Percentiles rank a stretch among this genome's conserved stretches.
Conservation (phyloP, 1,139 yeast genomes). For the Saccharomyces uvarum region DNA sequence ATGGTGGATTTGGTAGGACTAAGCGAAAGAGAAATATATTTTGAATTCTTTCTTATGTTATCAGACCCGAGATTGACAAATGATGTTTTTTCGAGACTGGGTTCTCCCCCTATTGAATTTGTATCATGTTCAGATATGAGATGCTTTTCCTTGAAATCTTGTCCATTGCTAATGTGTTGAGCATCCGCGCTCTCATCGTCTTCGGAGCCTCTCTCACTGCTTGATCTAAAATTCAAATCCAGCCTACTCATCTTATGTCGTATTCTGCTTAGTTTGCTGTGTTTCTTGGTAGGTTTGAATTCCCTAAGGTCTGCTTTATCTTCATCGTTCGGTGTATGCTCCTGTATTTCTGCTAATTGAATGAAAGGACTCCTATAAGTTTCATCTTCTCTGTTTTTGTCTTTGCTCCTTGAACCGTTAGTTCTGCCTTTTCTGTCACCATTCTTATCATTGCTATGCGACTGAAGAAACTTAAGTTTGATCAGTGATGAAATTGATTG, state of each 20-base stretch:
- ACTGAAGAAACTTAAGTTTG: not conserved
- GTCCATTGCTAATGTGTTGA: not conserved
- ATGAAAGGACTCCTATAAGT: not conserved
- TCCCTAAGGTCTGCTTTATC: not conserved
- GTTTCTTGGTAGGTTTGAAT: not conserved
- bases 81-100: not conserved
- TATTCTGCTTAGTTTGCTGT: slow-evolving; percentile 9
- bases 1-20: not conserved
- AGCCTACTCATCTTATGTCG: slow-evolving; percentile 10
- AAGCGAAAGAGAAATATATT: not conserved
- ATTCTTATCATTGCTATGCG: not conserved
- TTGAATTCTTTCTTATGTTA: not conserved
- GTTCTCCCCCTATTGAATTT: not conserved
- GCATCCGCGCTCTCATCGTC: not conserved
- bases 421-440: not conserved
- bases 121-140: not conserved
- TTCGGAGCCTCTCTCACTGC: not conserved
- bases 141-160: not conserved
- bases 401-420: not conserved
- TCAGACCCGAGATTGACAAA: not conserved
- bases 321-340: not conserved
- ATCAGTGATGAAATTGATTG: not conserved
- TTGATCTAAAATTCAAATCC: slow-evolving; percentile 7
- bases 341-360: not conserved
- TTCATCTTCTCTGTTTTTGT: not conserved